Conservation (phyloP, 1,284 basidiomycete genomes). For the Boletellus deceptivus region DNA sequence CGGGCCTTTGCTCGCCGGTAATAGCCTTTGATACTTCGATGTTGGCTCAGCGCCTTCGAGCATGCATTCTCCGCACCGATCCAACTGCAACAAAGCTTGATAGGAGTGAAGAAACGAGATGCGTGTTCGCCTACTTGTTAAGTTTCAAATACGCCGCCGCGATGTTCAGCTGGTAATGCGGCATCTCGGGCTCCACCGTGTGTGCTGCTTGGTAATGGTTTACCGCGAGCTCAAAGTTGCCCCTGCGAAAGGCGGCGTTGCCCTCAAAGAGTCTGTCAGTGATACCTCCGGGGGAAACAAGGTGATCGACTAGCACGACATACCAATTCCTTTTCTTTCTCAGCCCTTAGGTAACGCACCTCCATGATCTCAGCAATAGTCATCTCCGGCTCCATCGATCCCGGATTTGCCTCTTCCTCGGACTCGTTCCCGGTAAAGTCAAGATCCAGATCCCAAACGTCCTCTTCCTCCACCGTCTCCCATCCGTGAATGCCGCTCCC, state of each 20-base stretch:
- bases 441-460: slow-evolving; percentile 66
- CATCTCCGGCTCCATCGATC: slow-evolving; percentile 46
- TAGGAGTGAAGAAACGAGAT: slow-evolving; percentile 10
- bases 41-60: slow-evolving; percentile 57
- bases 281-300: neutral
- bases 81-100: slow-evolving; percentile 46
- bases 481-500: slow-evolving; percentile 61
- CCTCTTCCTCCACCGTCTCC: slow-evolving; percentile 69
- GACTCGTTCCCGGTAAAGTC: slow-evolving; percentile 56
- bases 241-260: slow-evolving; percentile 60
- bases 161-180: slow-evolving; percentile 69
- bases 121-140: slow-evolving; percentile 46
- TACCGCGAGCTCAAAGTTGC: slow-evolving; percentile 53
- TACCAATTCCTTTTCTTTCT: slow-evolving; percentile 65
- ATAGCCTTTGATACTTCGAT: slow-evolving; percentile 62
- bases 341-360: slow-evolving; percentile 63
- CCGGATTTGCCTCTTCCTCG: slow-evolving; percentile 45
- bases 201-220: slow-evolving; percentile 56
- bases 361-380: slow-evolving; percentile 69
- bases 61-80: slow-evolving; percentile 67
- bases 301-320: slow-evolving; percentile 12
- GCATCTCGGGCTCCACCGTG: slow-evolving; percentile 63
- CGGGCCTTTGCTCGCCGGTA: slow-evolving; percentile 64
- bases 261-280: slow-evolving; percentile 43
- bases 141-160: slow-evolving; percentile 68